phyloP scores from a whole-genome alignment of 2,329 filamentous ascomycete genomes.

The Magnaporthiopsis poae region DNA sequence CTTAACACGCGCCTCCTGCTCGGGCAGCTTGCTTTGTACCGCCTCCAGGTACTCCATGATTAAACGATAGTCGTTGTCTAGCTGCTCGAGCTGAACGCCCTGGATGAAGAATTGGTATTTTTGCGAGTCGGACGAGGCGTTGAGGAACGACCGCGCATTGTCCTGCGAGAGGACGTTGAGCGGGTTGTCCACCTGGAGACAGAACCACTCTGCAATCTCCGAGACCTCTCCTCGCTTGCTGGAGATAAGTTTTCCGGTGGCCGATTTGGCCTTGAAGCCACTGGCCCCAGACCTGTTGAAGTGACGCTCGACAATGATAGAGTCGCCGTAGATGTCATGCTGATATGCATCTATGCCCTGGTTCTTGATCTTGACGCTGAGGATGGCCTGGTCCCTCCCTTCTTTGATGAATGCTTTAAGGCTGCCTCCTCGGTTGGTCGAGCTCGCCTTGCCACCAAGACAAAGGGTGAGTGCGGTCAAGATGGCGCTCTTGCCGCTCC shows the following conservation, averaged over 20 bases:
- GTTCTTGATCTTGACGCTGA: slow-evolving; percentile 85
- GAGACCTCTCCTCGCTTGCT: slow-evolving; percentile 80
- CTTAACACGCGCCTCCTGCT: slow-evolving; percentile 53
- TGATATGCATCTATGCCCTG: slow-evolving; percentile 76
- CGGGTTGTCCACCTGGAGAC: slow-evolving; percentile 89
- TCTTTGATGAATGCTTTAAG: slow-evolving; percentile 85
- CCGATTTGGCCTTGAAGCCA: slow-evolving; percentile 78
- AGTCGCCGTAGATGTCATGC: slow-evolving; percentile 69
- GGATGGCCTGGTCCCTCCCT: slow-evolving; percentile 63
- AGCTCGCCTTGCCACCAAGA: slow-evolving; percentile 84
- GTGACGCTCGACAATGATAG: slow-evolving; percentile 82
- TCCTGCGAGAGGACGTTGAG: slow-evolving; percentile 94
- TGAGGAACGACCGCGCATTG: slow-evolving; percentile 85
- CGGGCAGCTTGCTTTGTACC: slow-evolving; percentile 53
- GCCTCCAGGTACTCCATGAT: slow-evolving; percentile 70
- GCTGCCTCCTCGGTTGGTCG: slow-evolving; percentile 83
- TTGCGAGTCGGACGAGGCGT: slow-evolving; percentile 66
- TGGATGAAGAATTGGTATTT: slow-evolving; percentile 97
- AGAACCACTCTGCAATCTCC: slow-evolving; percentile 86
- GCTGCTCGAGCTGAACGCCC: slow-evolving; percentile 82
- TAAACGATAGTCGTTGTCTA: slow-evolving; percentile 83
- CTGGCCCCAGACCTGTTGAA: slow-evolving; percentile 67
- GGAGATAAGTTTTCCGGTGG: slow-evolving; percentile 60
- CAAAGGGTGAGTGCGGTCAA: slow-evolving; percentile 87
- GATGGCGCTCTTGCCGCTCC: slow-evolving; percentile 93